Evolutionary conservation across 768 basidiomycete genomes (phyloP), one percentile per base, ranked within the genome.

Genomic region (Trametes coccinea): DNA sequence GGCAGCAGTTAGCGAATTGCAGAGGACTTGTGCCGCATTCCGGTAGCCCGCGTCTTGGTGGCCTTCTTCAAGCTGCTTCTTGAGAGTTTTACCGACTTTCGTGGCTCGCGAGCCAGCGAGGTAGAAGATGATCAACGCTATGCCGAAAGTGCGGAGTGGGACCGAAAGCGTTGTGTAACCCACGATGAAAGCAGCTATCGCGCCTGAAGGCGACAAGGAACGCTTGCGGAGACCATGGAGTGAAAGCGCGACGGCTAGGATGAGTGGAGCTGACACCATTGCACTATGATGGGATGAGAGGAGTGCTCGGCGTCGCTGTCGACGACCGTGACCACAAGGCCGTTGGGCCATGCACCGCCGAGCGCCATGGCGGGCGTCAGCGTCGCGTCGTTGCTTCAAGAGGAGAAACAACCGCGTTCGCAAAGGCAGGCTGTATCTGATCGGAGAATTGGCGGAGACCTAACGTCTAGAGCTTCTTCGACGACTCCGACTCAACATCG

Each of bases 51-150:
- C 80, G 54, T 84, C 84, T 51, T 88, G 82, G 68, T 90, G 85
- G 0, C 89, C 92, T 44, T 90, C 90, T 72, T 95, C 93, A 40
- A 95, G 79, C 62, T 78, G 76, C 3, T 83, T 82, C 72, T 97
- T 98, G 54, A 79, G 78, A 53, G 83, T 77, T 75, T 88, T 94
- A 58, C 93, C 88, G 62, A 88, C 90, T 74, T 93, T 95, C 2
- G 95, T 97, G 0, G 94, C 94, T 49, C 84, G 82, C 62, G 90
- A 90, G 4, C 88, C 95, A 0, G 85, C 68, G 33, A 95, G 76
- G 73, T 97, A 95, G 72, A 95, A 91, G 0, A 82, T 83, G 59
- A 93, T 80, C 59, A 95, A 77, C 1, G 85, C 77, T 10, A 82
- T 73, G 14, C 88, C 90, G 68, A 92, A 88, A 0, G 83, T 81